Conservation (phyloP, 2,329 filamentous ascomycete genomes). For the Exserohilum turcica region DNA sequence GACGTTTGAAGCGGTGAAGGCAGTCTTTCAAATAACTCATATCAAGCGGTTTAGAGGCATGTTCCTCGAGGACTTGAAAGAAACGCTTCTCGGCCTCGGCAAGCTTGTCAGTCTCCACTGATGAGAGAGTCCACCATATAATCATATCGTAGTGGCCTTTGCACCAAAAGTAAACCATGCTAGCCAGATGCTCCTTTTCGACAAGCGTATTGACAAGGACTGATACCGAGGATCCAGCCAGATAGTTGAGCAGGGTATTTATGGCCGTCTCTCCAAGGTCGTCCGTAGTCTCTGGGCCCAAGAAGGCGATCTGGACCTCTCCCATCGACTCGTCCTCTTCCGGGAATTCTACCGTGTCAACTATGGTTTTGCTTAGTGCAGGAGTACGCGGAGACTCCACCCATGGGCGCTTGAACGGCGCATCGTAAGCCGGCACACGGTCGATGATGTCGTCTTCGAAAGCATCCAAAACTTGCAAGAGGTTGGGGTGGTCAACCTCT, state of each 20-base stretch:
- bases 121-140: slow-evolving; percentile 83
- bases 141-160: slow-evolving; percentile 81
- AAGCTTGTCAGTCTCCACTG: slow-evolving; percentile 85
- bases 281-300: slow-evolving; percentile 83
- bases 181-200: slow-evolving; percentile 89
- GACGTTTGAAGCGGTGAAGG: slow-evolving; percentile 77
- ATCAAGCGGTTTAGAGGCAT: slow-evolving; percentile 79
- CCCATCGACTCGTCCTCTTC: slow-evolving; percentile 95
- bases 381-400: slow-evolving; percentile 83
- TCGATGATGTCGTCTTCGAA: slow-evolving; percentile 88
- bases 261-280: slow-evolving; percentile 67
- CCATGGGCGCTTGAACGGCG: slow-evolving; percentile 87
- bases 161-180: slow-evolving; percentile 78
- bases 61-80: slow-evolving; percentile 80
- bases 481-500: slow-evolving; percentile 80
- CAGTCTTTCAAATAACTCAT: slow-evolving; percentile 91
- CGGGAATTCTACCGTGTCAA: slow-evolving; percentile 86
- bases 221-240: slow-evolving; percentile 91
- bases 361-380: slow-evolving; percentile 69
- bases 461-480: slow-evolving; percentile 79
- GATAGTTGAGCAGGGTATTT: slow-evolving; percentile 79
- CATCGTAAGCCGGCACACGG: slow-evolving; percentile 74
- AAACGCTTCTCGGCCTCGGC: slow-evolving; percentile 83
- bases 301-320: slow-evolving; percentile 82
- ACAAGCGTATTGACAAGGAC: slow-evolving; percentile 90